Evolutionary conservation across 192 early-diverging fungal genomes (phyloP).

Genomic region (Dimargaris verticillata): DNA sequence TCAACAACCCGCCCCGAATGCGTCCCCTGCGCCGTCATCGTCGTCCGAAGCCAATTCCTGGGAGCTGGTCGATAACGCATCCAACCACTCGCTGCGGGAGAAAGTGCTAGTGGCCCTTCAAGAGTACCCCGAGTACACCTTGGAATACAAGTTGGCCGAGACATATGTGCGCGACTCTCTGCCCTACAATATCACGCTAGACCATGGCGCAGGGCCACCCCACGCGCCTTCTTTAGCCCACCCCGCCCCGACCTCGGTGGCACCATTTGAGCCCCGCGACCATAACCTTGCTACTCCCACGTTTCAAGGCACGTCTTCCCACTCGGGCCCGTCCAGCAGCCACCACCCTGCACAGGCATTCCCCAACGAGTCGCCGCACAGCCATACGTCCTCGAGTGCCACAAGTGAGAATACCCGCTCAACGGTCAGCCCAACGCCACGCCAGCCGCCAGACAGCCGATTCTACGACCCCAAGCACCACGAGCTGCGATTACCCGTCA

Average conservation of each 20-base stretch:
- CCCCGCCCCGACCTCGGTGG: background rate
- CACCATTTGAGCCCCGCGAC: background rate
- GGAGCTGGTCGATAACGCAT: background rate
- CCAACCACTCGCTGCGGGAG: background rate
- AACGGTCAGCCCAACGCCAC: slow-evolving; percentile 2
- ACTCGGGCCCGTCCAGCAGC: background rate
- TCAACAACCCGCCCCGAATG: too few relatives aligned
- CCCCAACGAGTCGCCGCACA: background rate
- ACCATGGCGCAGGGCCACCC: background rate
- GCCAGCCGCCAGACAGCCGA: background rate
- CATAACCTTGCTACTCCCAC: background rate
- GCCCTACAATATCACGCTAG: background rate
- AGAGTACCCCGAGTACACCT: background rate
- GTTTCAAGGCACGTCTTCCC: background rate
- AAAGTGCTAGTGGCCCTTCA: background rate
- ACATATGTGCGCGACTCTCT: background rate
- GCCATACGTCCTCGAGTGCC: background rate
- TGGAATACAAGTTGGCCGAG: slow-evolving; percentile 1
- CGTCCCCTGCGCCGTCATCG: background rate
- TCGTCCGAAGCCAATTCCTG: background rate
- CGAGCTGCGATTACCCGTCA: background rate
- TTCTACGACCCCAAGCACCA: slow-evolving; percentile 2
- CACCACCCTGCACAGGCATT: background rate
- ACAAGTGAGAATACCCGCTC: background rate
- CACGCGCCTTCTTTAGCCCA: background rate